phyloP scores from a whole-genome alignment of 129 eudicot species.

The Smallanthus sonchifolius region DNA sequence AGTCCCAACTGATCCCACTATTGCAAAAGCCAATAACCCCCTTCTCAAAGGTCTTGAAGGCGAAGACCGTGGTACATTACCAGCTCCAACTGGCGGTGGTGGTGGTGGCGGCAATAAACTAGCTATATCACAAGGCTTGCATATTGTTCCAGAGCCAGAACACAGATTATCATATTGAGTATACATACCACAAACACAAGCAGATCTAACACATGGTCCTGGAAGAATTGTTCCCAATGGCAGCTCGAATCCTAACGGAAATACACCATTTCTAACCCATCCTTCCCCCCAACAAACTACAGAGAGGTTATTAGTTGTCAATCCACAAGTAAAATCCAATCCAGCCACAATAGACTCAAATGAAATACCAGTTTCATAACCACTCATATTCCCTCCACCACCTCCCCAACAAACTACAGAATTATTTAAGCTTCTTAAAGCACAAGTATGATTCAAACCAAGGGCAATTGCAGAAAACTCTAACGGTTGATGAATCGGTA shows the following conservation, averaged over 20 bases:
- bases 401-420: conserved; percentile 93
- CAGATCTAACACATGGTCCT: conserved; percentile 68
- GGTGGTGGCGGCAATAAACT: conserved; percentile 17
- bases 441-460: conserved; percentile 71
- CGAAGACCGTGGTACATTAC: conserved; percentile 20
- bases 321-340: conserved; percentile 78
- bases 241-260: conserved; percentile 39
- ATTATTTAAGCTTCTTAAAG: conserved; percentile 40
- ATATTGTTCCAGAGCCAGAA: conserved; percentile 71
- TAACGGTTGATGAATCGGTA: conserved; percentile 36
- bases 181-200: conserved; percentile 63
- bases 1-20: conserved; percentile 79
- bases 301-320: conserved; percentile 56
- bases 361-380: conserved; percentile 31
- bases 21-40: conserved; percentile 76
- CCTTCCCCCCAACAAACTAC: conserved; percentile 96
- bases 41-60: conserved; percentile 46
- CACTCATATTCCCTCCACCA: conserved; percentile 38
- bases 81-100: conserved; percentile 26
- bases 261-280: conserved; percentile 47
- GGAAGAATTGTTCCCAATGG: conserved; percentile 64
- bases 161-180: conserved; percentile 65
- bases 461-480: conserved; percentile 54
- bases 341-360: conserved; percentile 83
- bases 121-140: conserved; percentile 57